Evolutionary conservation across 352 stramenopile species (phyloP), one percentile per base, ranked within the genome.

Genomic region (Phytophthora hibernalis): DNA sequence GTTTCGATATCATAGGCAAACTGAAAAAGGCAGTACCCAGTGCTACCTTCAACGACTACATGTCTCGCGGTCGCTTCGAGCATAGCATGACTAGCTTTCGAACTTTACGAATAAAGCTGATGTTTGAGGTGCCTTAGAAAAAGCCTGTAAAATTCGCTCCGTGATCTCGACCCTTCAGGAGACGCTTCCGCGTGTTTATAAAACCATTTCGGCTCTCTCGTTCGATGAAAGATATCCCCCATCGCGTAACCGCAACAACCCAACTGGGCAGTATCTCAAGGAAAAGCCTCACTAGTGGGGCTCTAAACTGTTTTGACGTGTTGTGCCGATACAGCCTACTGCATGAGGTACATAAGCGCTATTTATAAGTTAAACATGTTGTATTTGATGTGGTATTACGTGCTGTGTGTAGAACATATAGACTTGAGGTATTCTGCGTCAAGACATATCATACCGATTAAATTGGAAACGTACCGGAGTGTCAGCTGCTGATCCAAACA

Each of bases 251-350:
- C 47, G 54, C 2, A 54, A 64, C 16, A 70, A 70, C 7, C 40
- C 48, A 0, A 70, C 62, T 0, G 42, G 62, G n/a, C n/a, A n/a
- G n/a, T n/a, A n/a, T n/a, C n/a, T n/a, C n/a, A n/a, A n/a, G n/a
- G n/a, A n/a, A n/a, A 61, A 66, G 18, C 56, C 64, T 0, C 51
- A 68, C 35, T 68, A 59, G 16, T 63, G 54, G 62, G 54, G 47
- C 0, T 59, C 45, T 0, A 69, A 69, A 20, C 3, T 72, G n/a
- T n/a, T n/a, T 5, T 28, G n/a, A n/a, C n/a, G n/a, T n/a, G n/a
- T n/a, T n/a, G n/a, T n/a, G n/a, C n/a, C n/a, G n/a, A n/a, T n/a
- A n/a, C n/a, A n/a, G n/a, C n/a, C n/a, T n/a, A n/a, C n/a, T n/a
- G n/a, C n/a, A n/a, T n/a, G n/a, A n/a, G n/a, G n/a, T n/a, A n/a